Base-by-base conservation (phyloP, 1,139 yeast genomes). In the Suhomyces choctaworum region DNA sequence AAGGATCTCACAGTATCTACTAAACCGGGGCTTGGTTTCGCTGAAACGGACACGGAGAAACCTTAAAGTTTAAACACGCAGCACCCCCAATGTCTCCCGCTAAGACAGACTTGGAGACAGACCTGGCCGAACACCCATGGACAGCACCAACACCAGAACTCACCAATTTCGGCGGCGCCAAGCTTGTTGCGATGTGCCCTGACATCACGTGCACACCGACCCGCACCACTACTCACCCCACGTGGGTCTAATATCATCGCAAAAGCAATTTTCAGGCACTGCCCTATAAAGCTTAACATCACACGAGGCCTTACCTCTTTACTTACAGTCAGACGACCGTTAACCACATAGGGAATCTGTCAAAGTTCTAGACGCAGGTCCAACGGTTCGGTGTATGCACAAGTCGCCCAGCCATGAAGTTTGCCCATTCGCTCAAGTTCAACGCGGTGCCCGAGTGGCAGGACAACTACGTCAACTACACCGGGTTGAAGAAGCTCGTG, bases 371-470 rank as follows among this genome's bases (percentile, higher is more conserved):
- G n/a, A n/a, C n/a, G n/a, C n/a, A 9, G 21, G 21, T 19, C 9
- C 21, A 19, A 19, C 21, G 21, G 21, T 26, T 5, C 3, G n/a
- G n/a, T n/a, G n/a, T n/a, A n/a, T n/a, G n/a, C n/a, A n/a, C n/a
- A n/a, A n/a, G n/a, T 8, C 8, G 20, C 20, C n/a, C 9, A 14
- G 19, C 16, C 13, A 83, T 83, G 92, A 83, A 83, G 68, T 83
- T 83, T 56, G 73, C 83, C 32, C 85, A 81, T 48, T 79, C 88
- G 24, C 66, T 83, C 38, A 85, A 82, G 59, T 81, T 83, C 60
- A 83, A 83, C 56, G 85, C 87, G 15, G 90, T 83, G 22, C 90
- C 92, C 4, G 92, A 83, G 52, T 83, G 92, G 90, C 72, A 81
- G 34, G 78, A 82, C 37, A 61, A 71, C 42, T 83, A 83, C 52